These are phyloP conservation scores for Leishmania gerbilli DNA, from an alignment of 208 protist genomes.

Conservation along the genomic window DNA sequence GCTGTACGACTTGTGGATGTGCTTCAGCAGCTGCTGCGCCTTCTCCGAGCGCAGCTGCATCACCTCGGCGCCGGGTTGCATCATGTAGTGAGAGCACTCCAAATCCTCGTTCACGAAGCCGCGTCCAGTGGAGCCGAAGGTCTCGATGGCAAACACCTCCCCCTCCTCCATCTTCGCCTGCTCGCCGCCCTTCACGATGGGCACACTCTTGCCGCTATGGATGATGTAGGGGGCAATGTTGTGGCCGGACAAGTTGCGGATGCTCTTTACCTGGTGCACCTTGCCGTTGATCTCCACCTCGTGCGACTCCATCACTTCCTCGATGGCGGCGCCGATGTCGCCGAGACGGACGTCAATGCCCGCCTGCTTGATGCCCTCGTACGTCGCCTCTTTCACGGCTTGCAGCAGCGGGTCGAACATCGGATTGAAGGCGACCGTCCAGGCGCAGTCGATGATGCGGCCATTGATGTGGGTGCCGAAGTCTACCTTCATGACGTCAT, in stretches of 20 bases:
- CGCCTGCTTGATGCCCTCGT: conserved; percentile 96
- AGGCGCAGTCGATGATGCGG: conserved; percentile 98
- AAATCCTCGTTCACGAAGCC: conserved; percentile 96
- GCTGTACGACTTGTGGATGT: conserved; percentile 93
- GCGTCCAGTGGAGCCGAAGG: conserved; percentile 98
- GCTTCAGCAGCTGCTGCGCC: conserved; percentile 91
- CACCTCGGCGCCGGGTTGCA: conserved; percentile 72
- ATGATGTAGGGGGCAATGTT: conserved; percentile 97
- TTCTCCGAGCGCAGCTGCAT: conserved; percentile 80
- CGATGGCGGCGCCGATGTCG: conserved; percentile 96
- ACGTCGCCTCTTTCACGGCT: conserved; percentile 97
- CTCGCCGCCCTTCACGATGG: conserved; percentile 97
- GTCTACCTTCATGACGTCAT: conserved; percentile 99
- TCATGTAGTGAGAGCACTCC: conserved; percentile 99
- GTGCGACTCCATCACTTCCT: conserved; percentile 98
- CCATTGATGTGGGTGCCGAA: conserved; percentile 99
- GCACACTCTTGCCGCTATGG: conserved; percentile 99
- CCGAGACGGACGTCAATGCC: conserved; percentile 96
- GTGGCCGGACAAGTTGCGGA: conserved; percentile 99
- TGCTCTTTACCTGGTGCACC: conserved; percentile 94
- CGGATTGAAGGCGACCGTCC: conserved; percentile 97
- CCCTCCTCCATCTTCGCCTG: conserved; percentile 95
- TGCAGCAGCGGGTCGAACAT: conserved; percentile 96
- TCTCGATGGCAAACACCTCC: conserved; percentile 99
- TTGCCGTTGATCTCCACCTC: conserved; percentile 97